Conservation (phyloP, 768 basidiomycete genomes). For the Termitomyces sp. region DNA sequence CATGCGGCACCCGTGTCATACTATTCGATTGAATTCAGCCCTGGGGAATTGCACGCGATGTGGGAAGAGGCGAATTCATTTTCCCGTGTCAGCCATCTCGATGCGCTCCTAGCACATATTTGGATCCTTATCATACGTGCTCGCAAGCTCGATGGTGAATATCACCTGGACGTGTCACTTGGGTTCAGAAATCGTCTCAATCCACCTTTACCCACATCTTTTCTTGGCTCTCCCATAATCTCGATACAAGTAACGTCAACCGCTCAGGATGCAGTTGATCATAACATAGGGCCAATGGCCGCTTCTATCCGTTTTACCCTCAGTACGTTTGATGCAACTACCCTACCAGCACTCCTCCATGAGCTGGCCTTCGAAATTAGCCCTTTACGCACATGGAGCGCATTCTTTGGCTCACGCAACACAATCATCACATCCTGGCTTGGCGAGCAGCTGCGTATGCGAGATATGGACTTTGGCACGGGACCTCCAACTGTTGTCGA, state of each 20-base stretch:
- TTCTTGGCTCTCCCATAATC: conserved; percentile 28
- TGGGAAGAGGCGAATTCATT: conserved; percentile 21
- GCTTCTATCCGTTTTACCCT: conserved; percentile 22
- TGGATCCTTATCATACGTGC: conserved; percentile 29
- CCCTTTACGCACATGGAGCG: conserved; percentile 26
- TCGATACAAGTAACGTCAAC: conserved; percentile 19
- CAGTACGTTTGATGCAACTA: conserved; percentile 16
- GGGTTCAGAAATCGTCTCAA: conserved; percentile 19
- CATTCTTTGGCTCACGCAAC: conserved; percentile 26
- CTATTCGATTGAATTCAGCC: conserved; percentile 19
- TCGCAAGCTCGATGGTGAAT: conserved; percentile 16
- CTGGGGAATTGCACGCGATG: conserved; percentile 22
- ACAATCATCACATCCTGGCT: conserved; percentile 30
- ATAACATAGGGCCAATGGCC: conserved; percentile 16
- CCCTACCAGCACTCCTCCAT: conserved; percentile 25
- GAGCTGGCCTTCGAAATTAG: conserved; percentile 24
- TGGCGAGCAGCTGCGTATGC: conserved; percentile 17
- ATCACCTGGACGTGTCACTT: conserved; percentile 14
- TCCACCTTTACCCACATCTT: conserved; percentile 18
- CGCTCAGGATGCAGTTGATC: conserved; percentile 2
- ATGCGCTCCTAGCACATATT: conserved; percentile 29
- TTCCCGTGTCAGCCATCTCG: conserved; percentile 24
- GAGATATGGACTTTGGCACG: conserved; percentile 27
- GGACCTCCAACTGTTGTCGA: conserved; percentile 23
- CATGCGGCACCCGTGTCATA: conserved; percentile 17